phyloP scores from a whole-genome alignment of 768 basidiomycete genomes.

The Mycena latifolia region DNA sequence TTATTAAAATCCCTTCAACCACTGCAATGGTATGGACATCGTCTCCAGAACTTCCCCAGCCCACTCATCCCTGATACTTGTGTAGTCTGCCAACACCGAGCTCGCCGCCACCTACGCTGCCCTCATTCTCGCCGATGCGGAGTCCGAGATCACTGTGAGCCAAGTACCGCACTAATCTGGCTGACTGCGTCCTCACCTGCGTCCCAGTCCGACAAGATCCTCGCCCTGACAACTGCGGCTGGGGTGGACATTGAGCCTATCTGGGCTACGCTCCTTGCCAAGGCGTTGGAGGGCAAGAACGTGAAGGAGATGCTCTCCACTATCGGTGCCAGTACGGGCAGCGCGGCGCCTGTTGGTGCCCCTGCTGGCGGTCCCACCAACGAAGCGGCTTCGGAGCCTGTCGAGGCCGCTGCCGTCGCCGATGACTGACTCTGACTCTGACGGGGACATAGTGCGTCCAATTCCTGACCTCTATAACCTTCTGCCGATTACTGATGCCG shows the following conservation, averaged over 20 bases:
- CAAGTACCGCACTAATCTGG: background rate
- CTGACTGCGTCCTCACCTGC: background rate
- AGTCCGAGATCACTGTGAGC: constrained; percentile 83
- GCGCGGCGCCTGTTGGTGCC: background rate
- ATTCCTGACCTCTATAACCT: constrained; percentile 12
- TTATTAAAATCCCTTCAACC: too few relatives aligned
- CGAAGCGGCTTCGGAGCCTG: constrained; percentile 1
- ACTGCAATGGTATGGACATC: background rate
- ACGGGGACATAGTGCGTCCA: constrained; percentile 8
- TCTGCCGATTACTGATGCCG: too few relatives aligned
- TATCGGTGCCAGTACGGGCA: constrained; percentile 63
- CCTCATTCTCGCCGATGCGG: constrained; percentile 88
- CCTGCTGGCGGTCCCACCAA: background rate
- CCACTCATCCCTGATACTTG: background rate
- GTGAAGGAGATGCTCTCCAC: constrained; percentile 83
- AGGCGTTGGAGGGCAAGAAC: constrained; percentile 89
- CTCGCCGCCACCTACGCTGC: constrained; percentile 87
- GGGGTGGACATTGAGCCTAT: constrained; percentile 81
- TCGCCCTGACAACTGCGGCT: constrained; percentile 74
- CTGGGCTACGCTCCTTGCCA: constrained; percentile 88
- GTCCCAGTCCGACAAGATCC: constrained; percentile 76
- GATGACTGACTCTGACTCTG: constrained; percentile 1
- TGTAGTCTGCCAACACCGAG: constrained; percentile 52
- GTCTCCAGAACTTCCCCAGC: background rate
- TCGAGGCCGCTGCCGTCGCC: background rate